A percentile compares a stretch with the other conserved stretches of the same genome.
phyloP scores from a whole-genome alignment of 208 protist species.

The Leishmania martiniquensis region DNA sequence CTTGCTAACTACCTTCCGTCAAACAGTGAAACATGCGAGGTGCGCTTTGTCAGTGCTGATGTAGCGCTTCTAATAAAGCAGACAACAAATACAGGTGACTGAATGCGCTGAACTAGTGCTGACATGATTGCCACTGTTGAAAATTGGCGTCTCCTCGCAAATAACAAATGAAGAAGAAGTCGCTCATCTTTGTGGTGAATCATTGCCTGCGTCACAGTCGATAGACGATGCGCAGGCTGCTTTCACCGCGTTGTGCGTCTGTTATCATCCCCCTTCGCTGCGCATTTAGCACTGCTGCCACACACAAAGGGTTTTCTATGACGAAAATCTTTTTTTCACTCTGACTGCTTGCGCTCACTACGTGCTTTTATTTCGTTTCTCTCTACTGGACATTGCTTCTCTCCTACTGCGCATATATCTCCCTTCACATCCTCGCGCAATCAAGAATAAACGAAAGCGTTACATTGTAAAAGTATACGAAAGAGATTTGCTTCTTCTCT shows the following conservation, averaged over 20 bases:
- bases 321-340: no score
- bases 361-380: no score
- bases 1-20: constrained; percentile 16
- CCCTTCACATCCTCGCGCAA: neutral
- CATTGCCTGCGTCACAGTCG: no score
- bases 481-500: no score
- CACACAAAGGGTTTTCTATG: no score
- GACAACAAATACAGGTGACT: neutral
- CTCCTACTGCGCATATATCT: neutral
- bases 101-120: neutral
- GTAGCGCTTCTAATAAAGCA: constrained; percentile 36
- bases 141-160: neutral
- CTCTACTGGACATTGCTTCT: no score
- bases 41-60: constrained; percentile 22
- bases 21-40: constrained; percentile 6
- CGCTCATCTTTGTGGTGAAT: no score
- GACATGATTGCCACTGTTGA: neutral
- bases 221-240: no score
- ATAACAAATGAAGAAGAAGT: neutral
- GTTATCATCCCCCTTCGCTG: no score
- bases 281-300: no score
- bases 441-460: neutral
- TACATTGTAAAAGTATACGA: neutral
- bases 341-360: no score
- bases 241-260: no score